Base-by-base conservation (phyloP, 2,329 filamentous ascomycete species). In the Phyllosticta citriasiana region DNA sequence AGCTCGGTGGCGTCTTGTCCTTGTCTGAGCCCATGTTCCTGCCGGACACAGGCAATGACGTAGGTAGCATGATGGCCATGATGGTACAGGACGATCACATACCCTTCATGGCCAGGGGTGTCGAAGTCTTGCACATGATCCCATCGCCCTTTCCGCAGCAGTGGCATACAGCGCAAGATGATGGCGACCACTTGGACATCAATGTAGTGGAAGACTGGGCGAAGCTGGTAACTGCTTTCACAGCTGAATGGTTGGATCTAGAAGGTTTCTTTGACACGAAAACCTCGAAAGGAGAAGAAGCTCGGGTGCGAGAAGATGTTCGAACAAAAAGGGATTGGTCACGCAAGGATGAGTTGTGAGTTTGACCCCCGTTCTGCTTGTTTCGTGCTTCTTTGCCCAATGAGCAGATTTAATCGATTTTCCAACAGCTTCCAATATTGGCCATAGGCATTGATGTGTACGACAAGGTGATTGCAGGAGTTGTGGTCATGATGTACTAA, bases 221-320 rank as follows among this genome's bases (percentile, higher is more conserved):
- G 19, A 86, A 83, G 71, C 86, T 99, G 56, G 79, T 93, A 6
- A 87, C 88, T 0, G 92, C 86, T 0, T 99, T 97, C 76, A 83
- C 86, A 35, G 87, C 89, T 0, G 93, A 97, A 75, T 97, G 92
- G 91, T 84, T 97, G 83, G 92, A 96, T 66, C 74, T 97, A 63
- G 85, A 87, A 65, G 83, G 79, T 1, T 81, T 74, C 63, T 73
- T 85, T 59, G 72, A 72, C 30, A 47, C 40, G 27, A 52, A 52
- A 8, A 25, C 54, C 2, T 19, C 57, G 0, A 55, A 55, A 47
- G 50, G 57, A 58, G 35, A 35, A 59, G 40, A 62, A 65, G 24
- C 57, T 25, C 33, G 57, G 6, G 47, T 26, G 10, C 40, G 53
- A 19, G 47, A 62, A 30, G 51, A 55, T 12, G 47, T 53, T 24